Base-by-base conservation (phyloP, 768 basidiomycete genomes). In the Suillus tomentosus region DNA sequence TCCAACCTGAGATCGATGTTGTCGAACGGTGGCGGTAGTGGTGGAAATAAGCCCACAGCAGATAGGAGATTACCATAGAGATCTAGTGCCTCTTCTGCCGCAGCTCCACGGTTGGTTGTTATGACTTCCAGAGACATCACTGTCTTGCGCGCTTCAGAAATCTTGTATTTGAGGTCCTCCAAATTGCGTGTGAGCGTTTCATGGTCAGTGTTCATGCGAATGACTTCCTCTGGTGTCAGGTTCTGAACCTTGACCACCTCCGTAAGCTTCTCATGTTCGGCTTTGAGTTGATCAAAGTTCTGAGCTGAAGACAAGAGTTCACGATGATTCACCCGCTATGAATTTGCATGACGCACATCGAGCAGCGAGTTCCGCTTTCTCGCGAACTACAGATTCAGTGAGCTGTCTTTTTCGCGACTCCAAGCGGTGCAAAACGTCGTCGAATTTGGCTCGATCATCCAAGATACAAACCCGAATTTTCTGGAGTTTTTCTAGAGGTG, bases 171-270 rank as follows among this genome's bases (percentile, higher is more conserved):
- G 62, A 95, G 84, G 65, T 92, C 91, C 66, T 90, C 88, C 61
- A 95, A 77, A 68, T 84, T 90, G 59, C 87, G 84, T 5, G 85
- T 80, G 42, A 96, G 81, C 34, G 82, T 86, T 69, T 95, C 92
- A 63, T 94, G 90, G 67, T 98, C 95, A 5, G 87, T 87, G 70
- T 90, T 95, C 93, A 99, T 96, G 43, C 88, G 88, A 61, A 85
- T 78, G 48, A 97, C 94, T 76, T 99, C 96, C 74, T 96, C 94
- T 0, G 92, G 91, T 2, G 92, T 86, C 51, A 99, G 83, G 71
- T 97, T 96, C 75, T 99, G 97, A 39, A 80, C 85, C 70, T 88
- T 89, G 36, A 99, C 92, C 3, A 89, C 83, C 0, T 83, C 81
- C 10, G 79, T 77, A 31, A 95, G 80, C 62, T 82, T 84, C 31